phyloP scores from a whole-genome alignment of 768 basidiomycete species.

The Naganishia randhawae region DNA sequence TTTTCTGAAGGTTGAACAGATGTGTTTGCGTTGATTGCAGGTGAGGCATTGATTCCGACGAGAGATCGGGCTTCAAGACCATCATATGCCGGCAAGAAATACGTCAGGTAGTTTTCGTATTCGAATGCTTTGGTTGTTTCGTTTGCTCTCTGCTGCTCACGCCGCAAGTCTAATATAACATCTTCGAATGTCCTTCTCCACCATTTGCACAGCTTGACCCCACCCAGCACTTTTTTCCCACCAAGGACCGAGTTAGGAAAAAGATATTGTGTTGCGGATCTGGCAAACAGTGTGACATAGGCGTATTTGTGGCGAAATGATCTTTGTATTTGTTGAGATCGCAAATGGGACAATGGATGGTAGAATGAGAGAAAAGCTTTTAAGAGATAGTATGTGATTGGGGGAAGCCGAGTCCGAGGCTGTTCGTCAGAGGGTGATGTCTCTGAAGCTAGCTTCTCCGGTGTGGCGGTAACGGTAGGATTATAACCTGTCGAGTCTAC shows the following conservation, averaged over 20 bases:
- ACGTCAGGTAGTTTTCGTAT: constrained; percentile 30
- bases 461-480: constrained; percentile 40
- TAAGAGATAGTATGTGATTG: constrained; percentile 62
- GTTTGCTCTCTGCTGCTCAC: not conserved
- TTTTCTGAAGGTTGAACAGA: not conserved
- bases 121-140: not conserved
- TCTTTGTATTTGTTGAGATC: not conserved
- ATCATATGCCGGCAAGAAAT: constrained; percentile 42
- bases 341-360: constrained; percentile 56
- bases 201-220: constrained; percentile 80
- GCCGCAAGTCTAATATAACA: constrained; percentile 55
- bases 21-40: not conserved
- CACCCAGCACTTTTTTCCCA: constrained; percentile 71
- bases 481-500: constrained; percentile 87
- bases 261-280: constrained; percentile 84
- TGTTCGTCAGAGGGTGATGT: not conserved
- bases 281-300: constrained; percentile 84
- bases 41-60: constrained; percentile 32
- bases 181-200: constrained; percentile 74
- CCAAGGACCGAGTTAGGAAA: constrained; percentile 81
- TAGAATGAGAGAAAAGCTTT: constrained; percentile 63
- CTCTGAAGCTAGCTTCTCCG: not conserved
- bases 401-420: constrained; percentile 28
- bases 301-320: constrained; percentile 44
- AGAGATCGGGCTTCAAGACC: constrained; percentile 37